Conservation (phyloP, 2,329 filamentous ascomycete species). For the Pseudocercospora fuligena region DNA sequence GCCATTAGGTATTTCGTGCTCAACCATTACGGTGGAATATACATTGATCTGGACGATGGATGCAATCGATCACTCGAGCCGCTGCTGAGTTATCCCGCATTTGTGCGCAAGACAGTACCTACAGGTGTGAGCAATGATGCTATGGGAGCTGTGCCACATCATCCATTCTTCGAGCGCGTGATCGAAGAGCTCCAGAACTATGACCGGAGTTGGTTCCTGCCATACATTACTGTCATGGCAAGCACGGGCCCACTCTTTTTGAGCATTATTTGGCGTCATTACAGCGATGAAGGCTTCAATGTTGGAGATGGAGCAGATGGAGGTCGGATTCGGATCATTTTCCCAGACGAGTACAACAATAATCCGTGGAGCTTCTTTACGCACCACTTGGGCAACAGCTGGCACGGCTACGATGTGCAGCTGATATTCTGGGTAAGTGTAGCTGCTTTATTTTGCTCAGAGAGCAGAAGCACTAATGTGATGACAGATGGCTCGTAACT, state of each 20-base stretch:
- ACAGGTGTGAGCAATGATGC: constrained; percentile 83
- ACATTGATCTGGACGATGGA: constrained; percentile 77
- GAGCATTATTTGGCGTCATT: constrained; percentile 76
- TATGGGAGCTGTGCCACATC: constrained; percentile 73
- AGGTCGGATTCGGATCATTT: constrained; percentile 68
- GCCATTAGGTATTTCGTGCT: constrained; percentile 78
- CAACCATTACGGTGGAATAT: constrained; percentile 76
- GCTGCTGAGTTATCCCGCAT: constrained; percentile 70
- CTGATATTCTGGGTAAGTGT: constrained; percentile 66
- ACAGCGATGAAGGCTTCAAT: constrained; percentile 59
- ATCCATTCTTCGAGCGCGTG: constrained; percentile 74
- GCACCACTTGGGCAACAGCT: constrained; percentile 67
- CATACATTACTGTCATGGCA: constrained; percentile 81
- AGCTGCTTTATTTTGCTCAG: neutral
- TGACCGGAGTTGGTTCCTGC: constrained; percentile 69
- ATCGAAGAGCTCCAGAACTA: constrained; percentile 71
- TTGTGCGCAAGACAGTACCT: constrained; percentile 72
- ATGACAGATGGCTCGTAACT: constrained; percentile 52
- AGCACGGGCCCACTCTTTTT: constrained; percentile 77
- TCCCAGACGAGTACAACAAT: constrained; percentile 71
- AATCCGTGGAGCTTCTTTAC: constrained; percentile 75
- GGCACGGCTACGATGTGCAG: constrained; percentile 67
- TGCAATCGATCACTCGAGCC: constrained; percentile 69
- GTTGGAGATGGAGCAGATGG: constrained; percentile 46
- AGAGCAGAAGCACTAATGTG: constrained; percentile 25